A percentile compares a stretch with the other conserved stretches of the same genome.
Conservation (phyloP, 2,329 filamentous ascomycete species). For the Polytolypa hystricis region DNA sequence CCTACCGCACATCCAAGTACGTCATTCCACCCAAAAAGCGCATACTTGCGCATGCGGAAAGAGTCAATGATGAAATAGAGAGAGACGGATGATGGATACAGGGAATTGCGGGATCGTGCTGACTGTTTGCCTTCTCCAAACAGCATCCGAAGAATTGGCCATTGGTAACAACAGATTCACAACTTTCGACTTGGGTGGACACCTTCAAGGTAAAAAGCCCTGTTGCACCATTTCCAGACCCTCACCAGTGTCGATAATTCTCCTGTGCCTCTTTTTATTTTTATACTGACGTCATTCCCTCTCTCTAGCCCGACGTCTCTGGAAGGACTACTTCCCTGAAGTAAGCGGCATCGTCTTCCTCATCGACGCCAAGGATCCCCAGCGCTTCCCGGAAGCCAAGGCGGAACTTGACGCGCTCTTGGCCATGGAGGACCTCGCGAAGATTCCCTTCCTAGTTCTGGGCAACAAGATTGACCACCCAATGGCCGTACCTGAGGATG, state of each 20-base stretch:
- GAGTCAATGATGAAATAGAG: background rate
- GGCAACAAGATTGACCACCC: constrained; percentile 99
- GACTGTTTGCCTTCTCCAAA: constrained; percentile 10
- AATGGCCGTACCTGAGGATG: constrained; percentile 88
- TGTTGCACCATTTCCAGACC: no score
- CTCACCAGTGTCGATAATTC: no score
- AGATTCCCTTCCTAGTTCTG: constrained; percentile 90
- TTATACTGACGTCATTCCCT: no score
- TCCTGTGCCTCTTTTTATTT: no score
- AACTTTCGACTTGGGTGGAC: constrained; percentile 85
- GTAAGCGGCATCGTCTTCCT: constrained; percentile 96
- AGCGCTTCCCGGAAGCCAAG: constrained; percentile 89
- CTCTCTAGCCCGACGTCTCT: constrained; percentile 66
- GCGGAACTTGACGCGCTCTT: constrained; percentile 92
- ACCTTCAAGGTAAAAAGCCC: constrained; percentile 75
- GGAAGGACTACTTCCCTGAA: constrained; percentile 96
- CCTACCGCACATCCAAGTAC: constrained; percentile 84
- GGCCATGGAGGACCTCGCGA: constrained; percentile 90
- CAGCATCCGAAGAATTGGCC: constrained; percentile 80
- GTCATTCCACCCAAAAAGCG: no score
- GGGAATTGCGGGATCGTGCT: background rate
- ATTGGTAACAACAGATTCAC: constrained; percentile 92
- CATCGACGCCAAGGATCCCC: constrained; percentile 93
- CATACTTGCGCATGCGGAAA: no score
- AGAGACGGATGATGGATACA: constrained; percentile 9